Conservation (phyloP, 148 eudicot species). For the Vaccinium macrocarpon region DNA sequence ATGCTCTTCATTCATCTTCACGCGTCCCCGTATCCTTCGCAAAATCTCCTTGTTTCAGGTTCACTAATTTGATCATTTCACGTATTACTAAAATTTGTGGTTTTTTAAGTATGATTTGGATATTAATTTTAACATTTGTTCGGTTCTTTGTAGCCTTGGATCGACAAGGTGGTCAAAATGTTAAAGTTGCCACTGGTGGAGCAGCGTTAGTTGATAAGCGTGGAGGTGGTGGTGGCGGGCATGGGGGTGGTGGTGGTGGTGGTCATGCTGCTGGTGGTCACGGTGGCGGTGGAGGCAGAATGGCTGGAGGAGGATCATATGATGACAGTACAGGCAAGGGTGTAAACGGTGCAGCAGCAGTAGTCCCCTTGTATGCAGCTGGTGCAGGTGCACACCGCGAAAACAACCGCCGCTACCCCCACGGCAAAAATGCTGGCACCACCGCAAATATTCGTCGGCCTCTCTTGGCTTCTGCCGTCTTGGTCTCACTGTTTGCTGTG, state of each 20-base stretch:
- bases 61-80: neutral
- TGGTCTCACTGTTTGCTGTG: neutral
- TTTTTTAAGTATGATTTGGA: neutral
- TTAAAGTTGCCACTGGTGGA: neutral
- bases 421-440: neutral
- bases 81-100: neutral
- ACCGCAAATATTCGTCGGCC: neutral
- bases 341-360: neutral
- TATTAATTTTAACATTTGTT: neutral
- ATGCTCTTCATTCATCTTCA: neutral
- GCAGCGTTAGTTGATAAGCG: neutral
- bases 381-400: slow-evolving; percentile 1
- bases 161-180: neutral
- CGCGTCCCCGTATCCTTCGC: neutral
- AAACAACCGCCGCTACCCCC: neutral
- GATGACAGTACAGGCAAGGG: neutral
- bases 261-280: neutral
- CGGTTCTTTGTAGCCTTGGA: neutral
- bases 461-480: neutral
- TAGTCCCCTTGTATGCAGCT: slow-evolving; percentile 10
- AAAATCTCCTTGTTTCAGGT: slow-evolving; percentile 14
- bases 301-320: neutral
- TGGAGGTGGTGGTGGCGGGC: slow-evolving; percentile 2
- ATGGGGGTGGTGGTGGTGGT: neutral
- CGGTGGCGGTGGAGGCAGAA: neutral